phyloP scores from a whole-genome alignment of 2,329 filamentous ascomycete species.

The Escovopsis sp. region DNA sequence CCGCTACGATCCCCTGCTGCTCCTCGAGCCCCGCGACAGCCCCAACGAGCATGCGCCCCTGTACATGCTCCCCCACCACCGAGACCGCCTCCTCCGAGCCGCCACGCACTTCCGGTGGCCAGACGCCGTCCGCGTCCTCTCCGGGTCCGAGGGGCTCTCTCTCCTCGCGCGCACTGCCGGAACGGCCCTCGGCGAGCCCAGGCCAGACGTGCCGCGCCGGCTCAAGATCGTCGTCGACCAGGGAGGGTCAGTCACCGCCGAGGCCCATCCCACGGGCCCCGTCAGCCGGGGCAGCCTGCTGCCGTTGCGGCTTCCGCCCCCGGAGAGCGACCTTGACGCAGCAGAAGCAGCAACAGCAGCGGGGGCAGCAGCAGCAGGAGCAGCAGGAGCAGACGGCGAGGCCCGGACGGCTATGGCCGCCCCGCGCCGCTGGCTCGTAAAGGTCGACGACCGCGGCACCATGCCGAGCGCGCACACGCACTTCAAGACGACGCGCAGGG shows the following conservation, averaged over 20 bases:
- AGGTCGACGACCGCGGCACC: conserved; percentile 28
- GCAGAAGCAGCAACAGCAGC: too few species aligned
- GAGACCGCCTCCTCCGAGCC: conserved; percentile 57
- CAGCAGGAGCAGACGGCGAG: conserved; percentile 9
- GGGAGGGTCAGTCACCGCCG: conserved; percentile 31
- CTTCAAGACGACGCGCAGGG: conserved; percentile 69
- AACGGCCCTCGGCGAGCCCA: conserved; percentile 12
- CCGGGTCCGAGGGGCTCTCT: conserved; percentile 29
- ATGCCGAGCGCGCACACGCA: conserved; percentile 51
- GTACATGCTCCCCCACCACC: conserved; percentile 69
- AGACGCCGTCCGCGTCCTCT: conserved; percentile 26
- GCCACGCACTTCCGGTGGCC: conserved; percentile 42
- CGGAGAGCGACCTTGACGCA: too few species aligned
- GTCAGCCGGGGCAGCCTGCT: conserved; percentile 38
- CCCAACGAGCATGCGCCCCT: conserved; percentile 37
- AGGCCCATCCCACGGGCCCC: conserved; percentile 20
- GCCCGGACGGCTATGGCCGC: too few species aligned
- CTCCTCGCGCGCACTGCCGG: conserved; percentile 24
- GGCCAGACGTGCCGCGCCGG: conserved; percentile 26
- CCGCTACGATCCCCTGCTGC: conserved; percentile 50
- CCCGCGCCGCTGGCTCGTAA: conserved; percentile 23
- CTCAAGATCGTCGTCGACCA: conserved; percentile 39
- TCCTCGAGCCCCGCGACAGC: conserved; percentile 22
- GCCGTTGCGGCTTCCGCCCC: conserved; percentile 37
- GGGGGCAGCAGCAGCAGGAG: too few species aligned